These are phyloP conservation scores for Candolleomyces aberdarensis DNA, from an alignment of 768 basidiomycete genomes.

Conservation along the genomic window DNA sequence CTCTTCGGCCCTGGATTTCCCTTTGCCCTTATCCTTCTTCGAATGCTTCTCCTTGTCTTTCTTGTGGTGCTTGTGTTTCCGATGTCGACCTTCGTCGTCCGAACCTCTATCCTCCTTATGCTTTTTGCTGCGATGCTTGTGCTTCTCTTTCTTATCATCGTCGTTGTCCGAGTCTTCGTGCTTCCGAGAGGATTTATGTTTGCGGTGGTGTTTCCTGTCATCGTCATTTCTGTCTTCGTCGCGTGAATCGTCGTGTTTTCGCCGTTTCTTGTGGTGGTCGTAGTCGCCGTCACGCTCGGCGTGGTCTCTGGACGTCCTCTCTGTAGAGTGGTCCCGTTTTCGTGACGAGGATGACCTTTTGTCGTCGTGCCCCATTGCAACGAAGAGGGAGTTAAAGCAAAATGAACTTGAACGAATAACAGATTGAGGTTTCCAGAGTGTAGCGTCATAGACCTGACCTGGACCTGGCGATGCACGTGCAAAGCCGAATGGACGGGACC, in stretches of 20 bases:
- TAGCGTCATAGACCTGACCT: too few relatives aligned
- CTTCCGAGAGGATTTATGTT: conserved; percentile 37
- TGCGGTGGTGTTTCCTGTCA: conserved; percentile 9
- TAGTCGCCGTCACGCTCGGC: conserved; percentile 20
- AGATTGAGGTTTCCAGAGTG: not conserved
- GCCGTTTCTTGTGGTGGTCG: conserved; percentile 43
- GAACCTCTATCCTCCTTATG: conserved; percentile 24
- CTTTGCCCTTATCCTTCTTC: conserved; percentile 32
- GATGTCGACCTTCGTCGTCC: conserved; percentile 29
- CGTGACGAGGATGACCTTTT: not conserved
- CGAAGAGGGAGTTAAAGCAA: too few relatives aligned
- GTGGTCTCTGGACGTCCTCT: not conserved
- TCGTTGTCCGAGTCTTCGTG: conserved; percentile 15
- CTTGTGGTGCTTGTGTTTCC: conserved; percentile 20
- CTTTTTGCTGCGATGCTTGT: conserved; percentile 17
- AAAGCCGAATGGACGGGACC: too few relatives aligned
- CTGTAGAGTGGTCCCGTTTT: not conserved
- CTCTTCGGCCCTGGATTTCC: conserved; percentile 23
- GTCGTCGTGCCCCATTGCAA: not conserved
- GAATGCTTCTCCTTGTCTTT: conserved; percentile 32
- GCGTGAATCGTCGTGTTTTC: conserved; percentile 34
- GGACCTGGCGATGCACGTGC: too few relatives aligned
- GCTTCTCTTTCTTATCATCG: conserved; percentile 22
- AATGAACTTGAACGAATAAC: not conserved
- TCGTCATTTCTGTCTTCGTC: conserved; percentile 13